These are phyloP conservation scores for Paramecium biaurelia DNA, from an alignment of 73 alveolate species.

Conservation along the genomic window DNA sequence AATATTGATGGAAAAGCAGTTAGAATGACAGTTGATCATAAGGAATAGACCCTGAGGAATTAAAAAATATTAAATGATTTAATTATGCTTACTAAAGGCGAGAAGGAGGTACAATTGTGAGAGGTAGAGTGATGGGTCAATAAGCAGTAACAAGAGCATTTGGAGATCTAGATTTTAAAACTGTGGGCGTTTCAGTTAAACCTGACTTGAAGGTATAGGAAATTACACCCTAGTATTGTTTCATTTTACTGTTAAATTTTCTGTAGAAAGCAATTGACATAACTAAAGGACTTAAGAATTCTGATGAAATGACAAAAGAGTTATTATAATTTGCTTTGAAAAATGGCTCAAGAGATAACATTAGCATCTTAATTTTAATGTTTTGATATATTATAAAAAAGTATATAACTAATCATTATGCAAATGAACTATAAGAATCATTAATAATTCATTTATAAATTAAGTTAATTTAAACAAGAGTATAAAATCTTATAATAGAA, in stretches of 20 bases:
- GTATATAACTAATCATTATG: not conserved
- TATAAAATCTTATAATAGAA: not conserved
- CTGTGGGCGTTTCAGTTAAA: constrained; percentile 74
- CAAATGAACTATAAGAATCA: not conserved
- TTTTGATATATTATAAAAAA: not conserved
- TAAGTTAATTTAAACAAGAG: not conserved
- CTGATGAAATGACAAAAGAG: constrained; percentile 73
- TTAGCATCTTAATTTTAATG: constrained; percentile 57
- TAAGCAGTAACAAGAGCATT: constrained; percentile 94
- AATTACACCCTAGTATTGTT: constrained; percentile 63
- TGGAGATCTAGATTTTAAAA: constrained; percentile 94
- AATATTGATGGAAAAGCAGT: constrained; percentile 82
- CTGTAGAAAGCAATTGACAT: constrained; percentile 61
- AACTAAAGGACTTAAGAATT: constrained; percentile 47
- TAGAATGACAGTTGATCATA: constrained; percentile 89
- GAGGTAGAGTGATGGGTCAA: constrained; percentile 92
- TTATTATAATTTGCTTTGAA: constrained; percentile 74
- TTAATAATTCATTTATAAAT: not conserved
- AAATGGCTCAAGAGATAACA: constrained; percentile 86
- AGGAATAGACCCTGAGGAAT: constrained; percentile 85
- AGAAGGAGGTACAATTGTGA: constrained; percentile 71
- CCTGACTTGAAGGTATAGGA: constrained; percentile 75
- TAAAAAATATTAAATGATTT: constrained; percentile 7
- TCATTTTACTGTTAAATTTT: not conserved
- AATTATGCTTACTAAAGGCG: not conserved